Evolutionary conservation across 1,284 basidiomycete species (phyloP), one percentile per base, ranked within the genome.

Genomic region (Blastosporella zonata): DNA sequence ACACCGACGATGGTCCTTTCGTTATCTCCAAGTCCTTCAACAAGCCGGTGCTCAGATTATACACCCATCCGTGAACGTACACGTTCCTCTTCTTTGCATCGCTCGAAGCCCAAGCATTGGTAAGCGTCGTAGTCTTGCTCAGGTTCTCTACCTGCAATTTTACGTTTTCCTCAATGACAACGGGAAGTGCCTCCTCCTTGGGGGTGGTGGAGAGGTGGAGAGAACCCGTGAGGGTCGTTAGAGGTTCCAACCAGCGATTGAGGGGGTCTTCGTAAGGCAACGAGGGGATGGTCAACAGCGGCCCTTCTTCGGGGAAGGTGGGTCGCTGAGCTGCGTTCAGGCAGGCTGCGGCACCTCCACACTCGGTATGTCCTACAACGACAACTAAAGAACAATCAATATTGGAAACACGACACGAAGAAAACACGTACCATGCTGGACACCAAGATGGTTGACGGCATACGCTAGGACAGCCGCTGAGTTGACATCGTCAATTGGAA

Each of bases 41-140:
- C 46, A 70, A 71, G 7, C 92, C 93, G 8, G 73, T 78, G 44
- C 73, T 78, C 49, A 94, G 66, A 47, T 91, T 82, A 65, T 91
- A 94, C 33, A 94, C 79, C 87, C 87, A 92, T 2, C 92, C 92
- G 60, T 95, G 90, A 7, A 94, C 80, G 65, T 71, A 78, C 33
- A 93, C 71, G n/a, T 77, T 69, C 66, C 79, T 84, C 25, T 79
- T 79, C 47, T 73, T 65, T 28, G 62, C 64, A 48, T 68, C 69
- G 44, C 62, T 67, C 31, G 71, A 72, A 0, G 70, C 75, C 93
- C 93, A 96, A 35, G 88, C 90, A 46, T 78, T 66, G 57, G 69
- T 64, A 43, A 97, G 78, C 2, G 84, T 77, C 31, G 79, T 72
- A 18, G 82, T 74, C 47, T 77, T 69, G 52, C 77, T 77, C 21